Evolutionary conservation across 257 asterid species (phyloP).

Genomic region (Solanum dulcamara): DNA sequence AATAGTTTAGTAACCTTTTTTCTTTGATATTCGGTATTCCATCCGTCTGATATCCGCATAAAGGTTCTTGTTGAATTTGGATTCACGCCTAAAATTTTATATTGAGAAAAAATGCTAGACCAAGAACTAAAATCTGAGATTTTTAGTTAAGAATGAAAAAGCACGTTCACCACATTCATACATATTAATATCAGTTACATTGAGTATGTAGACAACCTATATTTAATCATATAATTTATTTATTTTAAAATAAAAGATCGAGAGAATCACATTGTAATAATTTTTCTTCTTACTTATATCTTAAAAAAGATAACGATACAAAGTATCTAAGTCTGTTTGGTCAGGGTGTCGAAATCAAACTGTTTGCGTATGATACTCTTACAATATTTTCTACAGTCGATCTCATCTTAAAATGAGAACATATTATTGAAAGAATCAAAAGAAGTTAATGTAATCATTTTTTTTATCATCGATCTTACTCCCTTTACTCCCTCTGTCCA

Average conservation of each 20-base stretch:
- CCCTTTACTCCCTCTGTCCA: too few relatives aligned
- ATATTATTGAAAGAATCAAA: neutral
- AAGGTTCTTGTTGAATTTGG: neutral
- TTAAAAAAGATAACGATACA: neutral
- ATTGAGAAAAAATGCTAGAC: neutral
- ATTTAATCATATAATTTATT: neutral
- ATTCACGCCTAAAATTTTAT: neutral
- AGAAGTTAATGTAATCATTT: neutral
- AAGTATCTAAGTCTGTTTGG: neutral
- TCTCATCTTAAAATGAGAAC: neutral
- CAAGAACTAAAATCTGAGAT: fast-evolving
- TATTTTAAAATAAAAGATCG: neutral
- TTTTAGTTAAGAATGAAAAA: too few relatives aligned
- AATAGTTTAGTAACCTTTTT: neutral
- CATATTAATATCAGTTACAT: neutral
- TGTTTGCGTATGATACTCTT: neutral
- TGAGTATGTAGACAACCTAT: neutral
- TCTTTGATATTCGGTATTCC: neutral
- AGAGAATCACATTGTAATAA: neutral
- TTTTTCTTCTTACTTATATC: neutral
- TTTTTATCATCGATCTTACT: neutral
- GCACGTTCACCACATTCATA: too few relatives aligned
- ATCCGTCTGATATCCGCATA: neutral
- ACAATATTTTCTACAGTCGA: neutral
- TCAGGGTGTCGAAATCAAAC: neutral